Evolutionary conservation across 129 eudicot species (phyloP), one percentile per base, ranked within the genome.

Genomic region (Arctium minus): DNA sequence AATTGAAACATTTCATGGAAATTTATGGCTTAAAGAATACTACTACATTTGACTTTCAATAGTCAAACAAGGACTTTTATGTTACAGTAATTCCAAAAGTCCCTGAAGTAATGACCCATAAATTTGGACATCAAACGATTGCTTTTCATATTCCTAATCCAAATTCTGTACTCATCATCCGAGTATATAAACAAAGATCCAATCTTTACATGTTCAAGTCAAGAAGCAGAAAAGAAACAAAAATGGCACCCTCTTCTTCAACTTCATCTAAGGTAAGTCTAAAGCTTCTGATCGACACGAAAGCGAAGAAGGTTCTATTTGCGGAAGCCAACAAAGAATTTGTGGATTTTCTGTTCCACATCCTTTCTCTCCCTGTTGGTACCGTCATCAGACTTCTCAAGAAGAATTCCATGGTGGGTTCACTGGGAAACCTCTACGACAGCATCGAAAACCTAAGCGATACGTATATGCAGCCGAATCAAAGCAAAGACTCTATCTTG

Each of bases 201-300:
- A n/a, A 70, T 48, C 12, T 56, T 37, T 36, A 70, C 46, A 71
- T 11, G 29, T 27, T 73, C 1, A 39, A 37, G 17, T 33, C 0
- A 12, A 15, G 22, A 40, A 40, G 46, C 74, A 35, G 33, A 33
- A 3, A 71, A 71, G 17, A 77, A 53, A 7, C 50, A 40, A 73
- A 64, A 62, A 84, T 79, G 87, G 76, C 79, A 33, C 22, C 38
- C 70, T 71, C 53, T 39, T 78, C 86, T 53, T 38, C 82, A 13
- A 22, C 40, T 8, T 18, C 83, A 64, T 10, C 85, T 3, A 29
- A 62, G 62, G 68, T 82, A 67, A 84, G 60, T 38, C 2, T 86
- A 18, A 89, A 86, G 83, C 90, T 89, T 79, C 72, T 89, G 22
- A 65, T 89, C 4, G 90, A 89, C 46, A 76, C 73, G 0, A 86